Base-by-base conservation (phyloP, 2,329 filamentous ascomycete species). In the Fonsecaea nubica region DNA sequence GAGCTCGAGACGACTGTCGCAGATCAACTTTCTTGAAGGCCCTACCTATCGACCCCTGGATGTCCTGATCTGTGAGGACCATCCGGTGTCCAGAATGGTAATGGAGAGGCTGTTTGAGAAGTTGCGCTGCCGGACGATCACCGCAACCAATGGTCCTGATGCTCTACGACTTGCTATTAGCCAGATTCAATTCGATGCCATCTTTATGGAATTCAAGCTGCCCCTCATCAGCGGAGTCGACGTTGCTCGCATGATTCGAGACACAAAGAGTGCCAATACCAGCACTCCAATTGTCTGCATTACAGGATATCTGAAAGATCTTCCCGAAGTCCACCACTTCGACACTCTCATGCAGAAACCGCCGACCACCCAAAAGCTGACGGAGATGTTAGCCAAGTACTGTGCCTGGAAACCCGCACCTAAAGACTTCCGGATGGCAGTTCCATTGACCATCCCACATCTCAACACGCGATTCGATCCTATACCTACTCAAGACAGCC, bases 51-150 rank as follows among this genome's bases (percentile, higher is more conserved):
- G 95, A 35, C 93, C 95, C 1, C 80, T 99, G 59, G 95, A 99
- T 78, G 91, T 99, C 5, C 84, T 99, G 59, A 96, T 99, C 59
- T 98, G 95, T 76, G 95, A 99, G 80, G 95, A 99, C 74, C 95
- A 99, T 77, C 95, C 95, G 0, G 94, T 99, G 3, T 97, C 95
- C 5, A 88, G 94, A 25, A 89, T 99, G 82, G 94, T 99, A n/a
- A 98, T 99, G 94, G 95, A 99, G 76, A 95, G 96, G 74, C 82
- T 99, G 7, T 85, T 99, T 60, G 95, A 99, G 78, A 99, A 98
- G 80, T 83, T 98, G 40, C 90, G 92, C 40, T 99, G 95, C 75
- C 91, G 95, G 50, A 97, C 94, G 8, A 95, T 99, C 74, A 93
- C 92, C 2, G 94, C 95, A 4, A 86, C 90, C 2, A 97, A 93